Conservation (phyloP, 768 basidiomycete species). For the Coprinopsis strossmayeri region DNA sequence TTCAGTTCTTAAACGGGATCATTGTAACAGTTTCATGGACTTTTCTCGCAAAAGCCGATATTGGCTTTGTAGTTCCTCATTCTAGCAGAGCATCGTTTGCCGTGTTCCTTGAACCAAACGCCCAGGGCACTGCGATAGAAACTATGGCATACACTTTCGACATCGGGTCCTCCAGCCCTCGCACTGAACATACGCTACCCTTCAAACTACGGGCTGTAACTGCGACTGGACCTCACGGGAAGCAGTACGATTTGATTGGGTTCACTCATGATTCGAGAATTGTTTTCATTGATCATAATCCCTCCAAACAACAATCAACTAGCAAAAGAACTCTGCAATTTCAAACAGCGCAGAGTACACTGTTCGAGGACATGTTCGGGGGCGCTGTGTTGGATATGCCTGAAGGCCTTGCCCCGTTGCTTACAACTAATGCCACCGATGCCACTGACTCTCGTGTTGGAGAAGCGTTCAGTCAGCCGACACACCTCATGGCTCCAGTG, state of each 20-base stretch:
- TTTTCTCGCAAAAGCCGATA: constrained; percentile 27
- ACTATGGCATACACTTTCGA: constrained; percentile 45
- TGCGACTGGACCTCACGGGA: constrained; percentile 22
- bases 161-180: constrained; percentile 37
- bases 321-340: neutral
- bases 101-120: constrained; percentile 37
- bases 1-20: too few relatives aligned
- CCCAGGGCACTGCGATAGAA: constrained; percentile 20
- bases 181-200: constrained; percentile 42
- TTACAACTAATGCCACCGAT: constrained; percentile 3
- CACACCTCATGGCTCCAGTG: constrained; percentile 73
- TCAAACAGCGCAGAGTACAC: constrained; percentile 35
- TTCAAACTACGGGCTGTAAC: constrained; percentile 52
- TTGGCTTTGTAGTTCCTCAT: constrained; percentile 48
- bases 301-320: constrained; percentile 13
- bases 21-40: constrained; percentile 67
- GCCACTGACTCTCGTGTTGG: constrained; percentile 19
- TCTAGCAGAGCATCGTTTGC: constrained; percentile 52
- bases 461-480: constrained; percentile 57
- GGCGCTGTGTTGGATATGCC: constrained; percentile 8
- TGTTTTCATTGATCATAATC: constrained; percentile 51
- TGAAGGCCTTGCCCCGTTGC: constrained; percentile 20
- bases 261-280: constrained; percentile 62
- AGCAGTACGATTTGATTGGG: constrained; percentile 56
- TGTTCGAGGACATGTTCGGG: constrained; percentile 92